A percentile compares a stretch with the other conserved stretches of the same genome.
These are phyloP conservation scores for Exobasidium rhododendri DNA, from an alignment of 1,284 basidiomycete species.

Conservation along the genomic window DNA sequence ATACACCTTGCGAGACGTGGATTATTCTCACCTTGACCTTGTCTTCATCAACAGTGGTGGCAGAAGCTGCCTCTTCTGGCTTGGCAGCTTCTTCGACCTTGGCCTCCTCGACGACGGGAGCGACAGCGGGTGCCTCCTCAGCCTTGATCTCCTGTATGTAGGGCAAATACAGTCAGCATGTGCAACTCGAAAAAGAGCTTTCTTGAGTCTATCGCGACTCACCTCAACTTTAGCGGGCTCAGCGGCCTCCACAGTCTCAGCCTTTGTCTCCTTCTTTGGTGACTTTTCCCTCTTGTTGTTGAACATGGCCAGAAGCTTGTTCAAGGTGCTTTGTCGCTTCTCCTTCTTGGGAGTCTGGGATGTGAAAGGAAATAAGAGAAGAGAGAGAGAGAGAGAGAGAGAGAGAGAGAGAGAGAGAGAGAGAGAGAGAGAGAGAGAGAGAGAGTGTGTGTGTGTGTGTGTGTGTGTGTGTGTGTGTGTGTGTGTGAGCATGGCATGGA, in stretches of 20 bases:
- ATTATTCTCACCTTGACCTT: conserved; percentile 29
- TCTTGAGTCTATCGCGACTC: neutral
- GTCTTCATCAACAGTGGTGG: conserved; percentile 21
- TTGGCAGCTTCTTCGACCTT: conserved; percentile 24
- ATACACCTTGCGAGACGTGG: neutral
- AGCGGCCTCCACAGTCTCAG: conserved; percentile 26
- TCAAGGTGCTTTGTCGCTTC: conserved; percentile 40
- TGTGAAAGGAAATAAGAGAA: no score
- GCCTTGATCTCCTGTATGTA: conserved; percentile 17
- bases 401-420: no score
- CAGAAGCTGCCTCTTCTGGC: conserved; percentile 18
- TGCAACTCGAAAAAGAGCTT: neutral
- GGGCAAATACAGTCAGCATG: neutral
- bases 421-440: no score
- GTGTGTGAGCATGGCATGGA: no score
- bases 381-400: no score
- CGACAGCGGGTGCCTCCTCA: conserved; percentile 20
- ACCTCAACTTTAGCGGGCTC: conserved; percentile 14
- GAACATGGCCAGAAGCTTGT: conserved; percentile 36
- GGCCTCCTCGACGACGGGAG: conserved; percentile 20
- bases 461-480: no score
- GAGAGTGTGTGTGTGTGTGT: no score
- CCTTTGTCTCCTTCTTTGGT: conserved; percentile 28
- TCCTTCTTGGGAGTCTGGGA: conserved; percentile 43
- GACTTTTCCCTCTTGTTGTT: conserved; percentile 35